Evolutionary conservation across 371 early-diverging fungal genomes (phyloP).

Genomic region (Smittium culicis): DNA sequence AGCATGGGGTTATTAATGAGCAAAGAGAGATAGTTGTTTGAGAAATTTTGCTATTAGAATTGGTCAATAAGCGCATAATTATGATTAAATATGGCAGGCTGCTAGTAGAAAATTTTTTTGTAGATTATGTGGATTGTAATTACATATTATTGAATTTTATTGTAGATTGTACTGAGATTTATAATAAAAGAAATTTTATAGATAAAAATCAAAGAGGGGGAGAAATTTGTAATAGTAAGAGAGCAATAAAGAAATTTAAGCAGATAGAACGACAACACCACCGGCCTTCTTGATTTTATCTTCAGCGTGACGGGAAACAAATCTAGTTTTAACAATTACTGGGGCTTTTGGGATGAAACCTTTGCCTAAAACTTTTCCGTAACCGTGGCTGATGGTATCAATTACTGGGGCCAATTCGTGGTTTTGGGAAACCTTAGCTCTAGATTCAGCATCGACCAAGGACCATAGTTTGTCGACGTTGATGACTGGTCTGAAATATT

Average conservation of each 20-base stretch:
- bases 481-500: slow-evolving; percentile 73
- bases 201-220: background rate
- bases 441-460: slow-evolving; percentile 82
- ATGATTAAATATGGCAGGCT: too few species aligned
- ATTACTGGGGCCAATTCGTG: slow-evolving; percentile 88
- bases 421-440: slow-evolving; percentile 70
- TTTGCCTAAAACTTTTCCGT: slow-evolving; percentile 94
- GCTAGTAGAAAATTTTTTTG: too few species aligned
- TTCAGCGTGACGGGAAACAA: slow-evolving; percentile 89
- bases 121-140: too few species aligned
- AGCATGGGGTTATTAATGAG: too few species aligned
- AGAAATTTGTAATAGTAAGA: slow-evolving; percentile 1
- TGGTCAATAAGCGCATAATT: too few species aligned
- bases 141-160: too few species aligned
- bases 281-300: slow-evolving; percentile 98
- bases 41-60: too few species aligned
- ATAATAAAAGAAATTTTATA: background rate
- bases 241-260: slow-evolving; percentile 29
- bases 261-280: slow-evolving; percentile 72
- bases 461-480: slow-evolving; percentile 93
- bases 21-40: too few species aligned
- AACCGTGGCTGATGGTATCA: slow-evolving; percentile 85
- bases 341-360: slow-evolving; percentile 84
- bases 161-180: too few species aligned
- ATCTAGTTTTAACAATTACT: slow-evolving; percentile 96